phyloP scores from a whole-genome alignment of 2,329 filamentous ascomycete species.

The Penicillium sp. region DNA sequence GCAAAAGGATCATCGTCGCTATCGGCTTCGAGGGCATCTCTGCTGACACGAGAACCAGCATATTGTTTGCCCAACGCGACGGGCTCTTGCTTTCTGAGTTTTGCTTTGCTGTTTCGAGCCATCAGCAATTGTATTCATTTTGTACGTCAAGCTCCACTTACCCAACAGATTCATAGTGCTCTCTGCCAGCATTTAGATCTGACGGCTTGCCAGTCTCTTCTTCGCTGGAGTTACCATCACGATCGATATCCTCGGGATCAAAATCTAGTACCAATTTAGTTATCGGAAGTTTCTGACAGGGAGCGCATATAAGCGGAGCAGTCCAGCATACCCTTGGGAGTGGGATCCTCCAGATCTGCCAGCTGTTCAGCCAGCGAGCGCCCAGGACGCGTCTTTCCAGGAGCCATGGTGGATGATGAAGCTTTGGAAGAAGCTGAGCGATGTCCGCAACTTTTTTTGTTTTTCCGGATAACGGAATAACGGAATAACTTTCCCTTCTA shows the following conservation, averaged over 20 bases:
- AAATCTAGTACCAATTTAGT: conserved; percentile 54
- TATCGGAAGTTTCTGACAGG: background rate
- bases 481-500: conserved; percentile 12
- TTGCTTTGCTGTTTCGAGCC: conserved; percentile 61
- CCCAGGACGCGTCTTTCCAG: conserved; percentile 46
- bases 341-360: conserved; percentile 57
- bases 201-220: conserved; percentile 48
- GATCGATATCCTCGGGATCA: conserved; percentile 67
- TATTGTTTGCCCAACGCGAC: conserved; percentile 72
- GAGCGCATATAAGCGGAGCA: background rate
- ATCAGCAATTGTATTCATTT: conserved; percentile 5
- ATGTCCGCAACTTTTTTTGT: conserved; percentile 20
- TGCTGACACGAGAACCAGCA: conserved; percentile 67
- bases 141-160: conserved; percentile 33
- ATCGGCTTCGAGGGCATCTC: conserved; percentile 59
- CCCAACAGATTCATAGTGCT: conserved; percentile 80
- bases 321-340: conserved; percentile 53
- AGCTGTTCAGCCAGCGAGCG: conserved; percentile 57
- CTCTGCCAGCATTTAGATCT: conserved; percentile 58
- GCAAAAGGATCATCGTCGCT: conserved; percentile 47
- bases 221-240: conserved; percentile 52
- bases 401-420: conserved; percentile 23
- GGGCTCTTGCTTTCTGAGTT: conserved; percentile 67
- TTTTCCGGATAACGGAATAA: conserved; percentile 24
- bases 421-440: conserved; percentile 5